A percentile compares a stretch with the other conserved stretches of the same genome.
Evolutionary conservation across 345 rosid genomes (phyloP).

Genomic region (Fremontodendron californicum): DNA sequence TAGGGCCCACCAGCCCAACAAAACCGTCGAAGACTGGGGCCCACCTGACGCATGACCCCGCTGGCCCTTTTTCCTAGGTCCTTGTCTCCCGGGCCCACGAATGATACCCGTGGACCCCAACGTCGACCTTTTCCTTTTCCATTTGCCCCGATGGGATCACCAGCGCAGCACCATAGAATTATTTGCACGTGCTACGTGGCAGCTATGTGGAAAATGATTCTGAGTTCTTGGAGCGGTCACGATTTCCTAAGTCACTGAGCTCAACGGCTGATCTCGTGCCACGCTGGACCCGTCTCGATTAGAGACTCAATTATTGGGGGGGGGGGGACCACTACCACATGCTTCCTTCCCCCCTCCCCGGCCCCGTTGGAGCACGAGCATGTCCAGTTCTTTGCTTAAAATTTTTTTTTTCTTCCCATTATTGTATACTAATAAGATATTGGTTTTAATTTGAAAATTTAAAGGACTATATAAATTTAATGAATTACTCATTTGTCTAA

Average conservation of each 20-base stretch:
- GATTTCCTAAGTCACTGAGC: background rate
- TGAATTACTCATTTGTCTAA: too few species aligned
- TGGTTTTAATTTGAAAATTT: too few species aligned
- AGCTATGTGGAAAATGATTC: background rate
- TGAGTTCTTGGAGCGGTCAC: background rate
- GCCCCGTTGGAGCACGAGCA: conserved; percentile 14
- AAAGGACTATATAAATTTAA: too few species aligned
- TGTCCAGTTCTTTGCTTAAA: too few species aligned
- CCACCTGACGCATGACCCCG: conserved; percentile 15
- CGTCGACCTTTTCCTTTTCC: background rate
- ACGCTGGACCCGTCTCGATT: background rate
- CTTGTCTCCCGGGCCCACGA: background rate
- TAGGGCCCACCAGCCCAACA: conserved; percentile 32
- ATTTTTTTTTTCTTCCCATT: too few species aligned
- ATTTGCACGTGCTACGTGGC: conserved; percentile 21
- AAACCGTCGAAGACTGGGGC: conserved; percentile 3
- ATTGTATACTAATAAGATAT: too few species aligned
- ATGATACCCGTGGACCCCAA: background rate
- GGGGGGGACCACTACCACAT: background rate
- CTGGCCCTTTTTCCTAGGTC: conserved; percentile 29
- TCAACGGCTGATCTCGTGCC: conserved; percentile 1
- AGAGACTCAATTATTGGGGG: conserved; percentile 4
- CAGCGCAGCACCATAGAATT: too few species aligned
- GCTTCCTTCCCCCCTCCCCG: background rate
- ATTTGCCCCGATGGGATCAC: background rate